Conservation (phyloP, 2,329 filamentous ascomycete genomes). For the Fragosphaeria purpurea region DNA sequence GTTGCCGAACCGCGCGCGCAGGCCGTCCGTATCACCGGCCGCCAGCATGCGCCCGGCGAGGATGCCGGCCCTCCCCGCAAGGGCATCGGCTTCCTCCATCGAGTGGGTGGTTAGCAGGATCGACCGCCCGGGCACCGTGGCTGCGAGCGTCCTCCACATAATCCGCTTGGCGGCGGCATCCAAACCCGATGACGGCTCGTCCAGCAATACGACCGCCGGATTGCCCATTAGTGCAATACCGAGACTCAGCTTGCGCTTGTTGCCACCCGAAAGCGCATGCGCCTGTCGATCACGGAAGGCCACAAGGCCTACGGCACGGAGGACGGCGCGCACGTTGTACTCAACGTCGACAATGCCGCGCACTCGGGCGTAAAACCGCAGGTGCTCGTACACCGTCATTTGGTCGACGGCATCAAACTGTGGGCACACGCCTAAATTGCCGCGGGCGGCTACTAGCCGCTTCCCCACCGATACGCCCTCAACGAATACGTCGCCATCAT, state of each 20-base stretch:
- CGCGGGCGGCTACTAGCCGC: constrained; percentile 60
- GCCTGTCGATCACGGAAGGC: constrained; percentile 67
- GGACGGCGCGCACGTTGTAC: constrained; percentile 67
- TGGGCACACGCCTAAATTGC: constrained; percentile 81
- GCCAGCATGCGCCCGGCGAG: constrained; percentile 80
- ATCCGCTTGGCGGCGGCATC: constrained; percentile 84
- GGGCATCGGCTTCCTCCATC: constrained; percentile 90
- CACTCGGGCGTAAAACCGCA: constrained; percentile 78
- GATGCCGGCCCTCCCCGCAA: constrained; percentile 76
- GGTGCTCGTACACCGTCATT: constrained; percentile 81
- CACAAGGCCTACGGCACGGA: constrained; percentile 69
- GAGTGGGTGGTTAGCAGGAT: constrained; percentile 84
- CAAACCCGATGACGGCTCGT: constrained; percentile 82
- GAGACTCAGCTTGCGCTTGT: constrained; percentile 84
- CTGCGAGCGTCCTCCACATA: constrained; percentile 80
- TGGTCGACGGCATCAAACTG: constrained; percentile 81
- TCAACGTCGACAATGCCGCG: constrained; percentile 67
- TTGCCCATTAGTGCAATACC: constrained; percentile 92
- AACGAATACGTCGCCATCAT: constrained; percentile 71
- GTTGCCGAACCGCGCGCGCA: constrained; percentile 68
- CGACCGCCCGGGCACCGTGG: constrained; percentile 65
- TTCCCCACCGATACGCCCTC: constrained; percentile 67
- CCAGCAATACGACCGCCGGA: constrained; percentile 73
- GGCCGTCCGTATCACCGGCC: constrained; percentile 61
- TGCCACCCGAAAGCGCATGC: constrained; percentile 72